Percentiles rank a stretch among this genome's conserved stretches.
Conservation (phyloP, 495 filamentous ascomycete species). For the Evansstolkia leycettana region DNA sequence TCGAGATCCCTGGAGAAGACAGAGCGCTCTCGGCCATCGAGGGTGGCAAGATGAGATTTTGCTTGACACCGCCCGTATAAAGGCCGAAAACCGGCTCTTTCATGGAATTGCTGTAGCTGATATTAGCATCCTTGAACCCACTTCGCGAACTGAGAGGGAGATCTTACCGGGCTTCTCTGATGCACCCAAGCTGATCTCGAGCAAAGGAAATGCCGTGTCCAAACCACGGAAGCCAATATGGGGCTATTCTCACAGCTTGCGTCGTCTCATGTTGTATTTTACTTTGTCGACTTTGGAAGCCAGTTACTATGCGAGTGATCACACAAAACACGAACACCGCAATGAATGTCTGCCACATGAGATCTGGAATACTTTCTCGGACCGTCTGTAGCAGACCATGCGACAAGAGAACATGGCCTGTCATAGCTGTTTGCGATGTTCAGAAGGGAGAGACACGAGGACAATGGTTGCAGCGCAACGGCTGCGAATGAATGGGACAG, state of each 20-base stretch:
- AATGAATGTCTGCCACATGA: conserved; percentile 14
- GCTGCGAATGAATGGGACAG: too few relatives aligned
- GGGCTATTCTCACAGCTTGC: conserved; percentile 26
- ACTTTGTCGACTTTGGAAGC: conserved; percentile 18
- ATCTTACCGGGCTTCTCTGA: conserved; percentile 29
- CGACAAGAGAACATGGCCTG: neutral
- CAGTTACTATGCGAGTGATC: conserved; percentile 28
- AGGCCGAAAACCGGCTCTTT: conserved; percentile 39
- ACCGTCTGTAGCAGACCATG: conserved; percentile 9
- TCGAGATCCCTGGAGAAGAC: conserved; percentile 19
- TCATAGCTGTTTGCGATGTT: too few relatives aligned
- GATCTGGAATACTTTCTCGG: conserved; percentile 5
- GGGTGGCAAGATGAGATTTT: conserved; percentile 40
- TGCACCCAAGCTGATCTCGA: conserved; percentile 29
- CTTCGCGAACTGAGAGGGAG: conserved; percentile 2
- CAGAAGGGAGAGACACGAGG: too few relatives aligned
- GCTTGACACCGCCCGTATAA: conserved; percentile 33
- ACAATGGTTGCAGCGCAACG: too few relatives aligned
- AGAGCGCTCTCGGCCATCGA: conserved; percentile 34
- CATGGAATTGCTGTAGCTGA: conserved; percentile 17
- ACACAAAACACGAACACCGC: conserved; percentile 19
- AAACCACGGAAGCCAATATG: conserved; percentile 49
- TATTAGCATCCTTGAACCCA: conserved; percentile 10
- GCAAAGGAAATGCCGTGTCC: conserved; percentile 40
- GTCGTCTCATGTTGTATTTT: conserved; percentile 8